Evolutionary conservation across 2,329 filamentous ascomycete genomes (phyloP), one percentile per base, ranked within the genome.

Genomic region (Colletotrichum endophyticum): DNA sequence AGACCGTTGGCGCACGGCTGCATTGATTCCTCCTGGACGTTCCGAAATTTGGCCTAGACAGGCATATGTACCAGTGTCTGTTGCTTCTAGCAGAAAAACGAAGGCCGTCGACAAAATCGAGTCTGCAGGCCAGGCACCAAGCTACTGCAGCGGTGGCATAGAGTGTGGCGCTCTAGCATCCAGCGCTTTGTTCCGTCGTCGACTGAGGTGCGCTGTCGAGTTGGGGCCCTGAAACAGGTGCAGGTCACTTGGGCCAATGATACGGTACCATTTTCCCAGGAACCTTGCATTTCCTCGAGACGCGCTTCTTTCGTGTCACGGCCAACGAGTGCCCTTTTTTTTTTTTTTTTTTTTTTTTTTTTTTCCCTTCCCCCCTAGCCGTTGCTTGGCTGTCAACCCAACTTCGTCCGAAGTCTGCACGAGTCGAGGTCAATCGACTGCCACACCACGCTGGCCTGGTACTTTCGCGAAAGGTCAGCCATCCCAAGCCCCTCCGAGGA

Each of bases 241-340:
- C 39, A 59, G 62, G 66, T 64, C 32, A 39, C 30, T 28, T 70
- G 11, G 11, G 28, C 74, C 74, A 74, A 76, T 76, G 64, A n/a
- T 15, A 74, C 32, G 57, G 66, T 70, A 57, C 19, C 34, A 59
- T 66, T 72, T 32, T 12, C 19, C 15, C 28, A 49, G 49, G 53
- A 59, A 57, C 70, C 63, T 61, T 70, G 74, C 70, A 39, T 61
- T 22, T 34, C 19, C 19, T 61, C n/a, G 27, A 74, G 49, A 69
- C 73, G 70, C 70, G 74, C 39, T 36, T n/a, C 7, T 56, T 25
- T 62, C 70, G 59, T 73, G 74, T 64, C 70, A 73, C 32, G n/a
- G 19, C 25, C 28, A 57, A 44, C 36, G 25, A 19, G 22, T 32
- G 8, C 16, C 34, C 12, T 25, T 22, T n/a, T 6, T 44, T 28